These are phyloP conservation scores for Suillus decipiens DNA, from an alignment of 768 basidiomycete species.

Conservation along the genomic window DNA sequence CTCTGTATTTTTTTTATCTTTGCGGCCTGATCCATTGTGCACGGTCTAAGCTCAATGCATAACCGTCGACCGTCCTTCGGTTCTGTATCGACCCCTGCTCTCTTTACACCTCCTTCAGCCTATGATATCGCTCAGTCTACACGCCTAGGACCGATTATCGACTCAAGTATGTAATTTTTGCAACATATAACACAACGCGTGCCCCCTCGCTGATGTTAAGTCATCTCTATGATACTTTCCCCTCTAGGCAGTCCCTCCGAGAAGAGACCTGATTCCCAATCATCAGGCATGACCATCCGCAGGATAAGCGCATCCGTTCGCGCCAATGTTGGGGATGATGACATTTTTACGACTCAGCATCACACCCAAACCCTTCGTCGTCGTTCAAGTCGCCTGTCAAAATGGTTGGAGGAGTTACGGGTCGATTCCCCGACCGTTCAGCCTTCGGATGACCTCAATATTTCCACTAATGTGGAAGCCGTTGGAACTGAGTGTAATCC, in stretches of 20 bases:
- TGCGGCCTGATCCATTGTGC: background rate
- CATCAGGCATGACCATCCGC: slow-evolving; percentile 32
- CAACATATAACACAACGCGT: slow-evolving; percentile 29
- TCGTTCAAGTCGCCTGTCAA: slow-evolving; percentile 42
- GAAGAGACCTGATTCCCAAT: slow-evolving; percentile 26
- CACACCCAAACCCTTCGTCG: slow-evolving; percentile 27
- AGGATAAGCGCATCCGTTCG: slow-evolving; percentile 27
- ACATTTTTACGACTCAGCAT: slow-evolving; percentile 5
- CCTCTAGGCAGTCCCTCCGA: slow-evolving; percentile 20
- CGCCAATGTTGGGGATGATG: slow-evolving; percentile 16
- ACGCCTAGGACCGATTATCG: background rate
- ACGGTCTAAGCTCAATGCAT: slow-evolving; percentile 3
- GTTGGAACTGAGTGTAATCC: slow-evolving; percentile 36
- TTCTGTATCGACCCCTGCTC: slow-evolving; percentile 20
- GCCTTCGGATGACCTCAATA: slow-evolving; percentile 18
- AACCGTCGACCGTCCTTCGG: slow-evolving; percentile 13
- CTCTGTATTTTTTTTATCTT: background rate
- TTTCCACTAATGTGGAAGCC: slow-evolving; percentile 24
- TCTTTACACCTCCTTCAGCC: slow-evolving; percentile 18
- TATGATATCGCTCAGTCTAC: slow-evolving; percentile 20
- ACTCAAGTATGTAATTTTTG: slow-evolving; percentile 24
- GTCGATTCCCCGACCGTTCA: slow-evolving; percentile 20
- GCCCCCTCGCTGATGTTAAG: slow-evolving; percentile 32
- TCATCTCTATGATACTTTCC: slow-evolving; percentile 13
- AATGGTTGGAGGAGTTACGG: slow-evolving; percentile 47